Conservation (phyloP, 2,329 filamentous ascomycete genomes). For the Tolypocladium guangdongense region DNA sequence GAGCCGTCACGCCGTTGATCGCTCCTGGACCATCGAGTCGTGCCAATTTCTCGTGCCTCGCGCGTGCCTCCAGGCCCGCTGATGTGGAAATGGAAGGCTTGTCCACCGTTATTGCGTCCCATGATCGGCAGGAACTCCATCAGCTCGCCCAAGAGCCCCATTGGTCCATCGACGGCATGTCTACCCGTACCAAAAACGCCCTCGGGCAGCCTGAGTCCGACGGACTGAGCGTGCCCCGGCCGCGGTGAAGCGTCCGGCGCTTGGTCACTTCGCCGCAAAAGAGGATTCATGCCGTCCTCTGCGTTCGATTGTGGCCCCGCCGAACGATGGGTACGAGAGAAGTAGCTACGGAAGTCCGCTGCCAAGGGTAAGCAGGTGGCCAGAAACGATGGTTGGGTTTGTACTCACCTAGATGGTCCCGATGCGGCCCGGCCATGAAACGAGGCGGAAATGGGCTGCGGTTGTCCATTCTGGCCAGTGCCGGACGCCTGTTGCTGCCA, state of each 20-base stretch:
- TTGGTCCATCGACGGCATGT: slow-evolving; percentile 35
- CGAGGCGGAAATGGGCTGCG: slow-evolving; percentile 50
- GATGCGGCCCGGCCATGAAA: slow-evolving; percentile 41
- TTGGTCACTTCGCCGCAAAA: slow-evolving; percentile 55
- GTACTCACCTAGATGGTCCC: slow-evolving; percentile 39
- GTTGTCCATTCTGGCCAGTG: slow-evolving; percentile 24
- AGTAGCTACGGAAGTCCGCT: slow-evolving; percentile 37
- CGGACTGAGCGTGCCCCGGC: slow-evolving; percentile 35
- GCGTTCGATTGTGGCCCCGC: slow-evolving; percentile 42
- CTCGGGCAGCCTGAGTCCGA: slow-evolving; percentile 41
- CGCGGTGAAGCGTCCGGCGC: slow-evolving; percentile 37
- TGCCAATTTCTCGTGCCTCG: slow-evolving; percentile 38
- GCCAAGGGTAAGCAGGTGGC: neutral
- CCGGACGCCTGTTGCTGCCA: slow-evolving; percentile 29
- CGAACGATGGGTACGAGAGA: slow-evolving; percentile 41
- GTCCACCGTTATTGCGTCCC: slow-evolving; percentile 33
- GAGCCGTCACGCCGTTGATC: slow-evolving; percentile 37
- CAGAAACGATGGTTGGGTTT: neutral
- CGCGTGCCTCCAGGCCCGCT: slow-evolving; percentile 35
- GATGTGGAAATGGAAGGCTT: slow-evolving; percentile 50
- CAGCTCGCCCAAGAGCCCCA: slow-evolving; percentile 44
- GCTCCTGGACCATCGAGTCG: slow-evolving; percentile 29
- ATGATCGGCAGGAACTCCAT: slow-evolving; percentile 42
- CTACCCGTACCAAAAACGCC: slow-evolving; percentile 30
- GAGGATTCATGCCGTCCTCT: slow-evolving; percentile 79